phyloP scores from a whole-genome alignment of 1,284 basidiomycete species.

The Ganoderma lingzhi region DNA sequence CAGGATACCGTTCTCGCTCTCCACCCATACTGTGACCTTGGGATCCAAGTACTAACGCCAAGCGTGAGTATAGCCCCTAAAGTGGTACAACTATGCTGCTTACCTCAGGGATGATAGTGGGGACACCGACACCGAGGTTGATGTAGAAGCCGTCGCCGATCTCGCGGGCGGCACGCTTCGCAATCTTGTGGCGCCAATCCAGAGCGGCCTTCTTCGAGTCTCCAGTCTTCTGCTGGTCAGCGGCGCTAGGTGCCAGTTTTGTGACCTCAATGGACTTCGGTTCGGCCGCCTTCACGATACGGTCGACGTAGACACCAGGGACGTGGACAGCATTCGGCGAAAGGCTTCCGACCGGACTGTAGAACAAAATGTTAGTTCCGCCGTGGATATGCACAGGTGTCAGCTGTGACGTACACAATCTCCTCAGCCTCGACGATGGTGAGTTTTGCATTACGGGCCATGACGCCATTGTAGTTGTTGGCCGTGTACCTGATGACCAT shows the following conservation, averaged over 20 bases:
- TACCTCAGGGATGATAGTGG: conserved; percentile 79
- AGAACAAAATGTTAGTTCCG: neutral
- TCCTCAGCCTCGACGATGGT: conserved; percentile 95
- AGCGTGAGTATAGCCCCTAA: conserved; percentile 40
- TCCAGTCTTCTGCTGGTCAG: conserved; percentile 36
- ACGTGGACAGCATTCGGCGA: conserved; percentile 86
- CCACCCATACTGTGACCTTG: conserved; percentile 86
- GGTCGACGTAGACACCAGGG: conserved; percentile 89
- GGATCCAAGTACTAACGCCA: conserved; percentile 66
- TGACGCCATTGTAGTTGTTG: conserved; percentile 88
- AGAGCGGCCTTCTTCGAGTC: conserved; percentile 56
- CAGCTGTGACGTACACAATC: conserved; percentile 64
- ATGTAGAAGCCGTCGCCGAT: conserved; percentile 87
- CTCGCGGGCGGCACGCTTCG: conserved; percentile 85
- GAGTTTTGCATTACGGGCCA: conserved; percentile 89
- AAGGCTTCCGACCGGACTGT: conserved; percentile 75
- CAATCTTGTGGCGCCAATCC: conserved; percentile 75
- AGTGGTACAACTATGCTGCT: neutral
- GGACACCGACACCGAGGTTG: conserved; percentile 84
- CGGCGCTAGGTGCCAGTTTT: conserved; percentile 59
- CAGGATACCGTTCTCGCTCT: conserved; percentile 94
- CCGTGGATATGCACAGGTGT: neutral
- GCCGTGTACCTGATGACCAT: conserved; percentile 72
- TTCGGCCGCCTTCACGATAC: conserved; percentile 80
- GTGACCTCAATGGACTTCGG: conserved; percentile 84